Evolutionary conservation across 2,329 filamentous ascomycete genomes (phyloP), one percentile per base, ranked within the genome.

Genomic region (Monilinia fructigena): DNA sequence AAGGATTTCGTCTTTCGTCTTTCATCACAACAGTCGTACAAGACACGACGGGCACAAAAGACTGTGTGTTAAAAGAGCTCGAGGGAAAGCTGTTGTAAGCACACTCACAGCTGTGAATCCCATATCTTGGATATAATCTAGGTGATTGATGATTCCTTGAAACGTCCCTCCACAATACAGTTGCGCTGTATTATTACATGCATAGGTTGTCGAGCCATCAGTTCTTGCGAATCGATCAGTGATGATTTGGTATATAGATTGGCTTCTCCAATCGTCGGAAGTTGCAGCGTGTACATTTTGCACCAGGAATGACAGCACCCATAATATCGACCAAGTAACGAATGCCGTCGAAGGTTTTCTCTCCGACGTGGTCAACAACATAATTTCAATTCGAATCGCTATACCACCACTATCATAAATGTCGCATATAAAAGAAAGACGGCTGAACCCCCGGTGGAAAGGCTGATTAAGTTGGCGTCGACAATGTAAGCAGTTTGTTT

Each of bases 151-250:
- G 56, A 83, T 77, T 6, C 82, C 82, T 55, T 74, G 68, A 72
- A 77, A 83, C 10, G 77, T 79, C 35, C 81, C 81, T 59, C 80
- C 80, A 65, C 81, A 83, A 72, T 82, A 82, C 31, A 47, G 72
- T 75, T 55, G 12, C 2, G 7, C 70, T 55, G 74, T 71, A 20
- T 63, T 47, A 55, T 70, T 69, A 63, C 76, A 77, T 31, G 66
- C 31, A 10, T 70, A 72, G 10, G 75, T 74, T 18, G 73, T 76
- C 28, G 76, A 75, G 7, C 75, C 76, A 61, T 76, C 72, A 1
- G 72, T 74, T 48, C 74, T 72, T 12, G 78, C 78, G 63, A 79
- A 80, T 11, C 78, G 73, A 67, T 80, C 78, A 12, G 78, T 80
- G 67, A 80, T 71, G 56, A 80, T 71, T 70, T 79, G 78, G 67